Evolutionary conservation across 2,329 filamentous ascomycete genomes (phyloP).

Genomic region (Colletotrichum musicola): DNA sequence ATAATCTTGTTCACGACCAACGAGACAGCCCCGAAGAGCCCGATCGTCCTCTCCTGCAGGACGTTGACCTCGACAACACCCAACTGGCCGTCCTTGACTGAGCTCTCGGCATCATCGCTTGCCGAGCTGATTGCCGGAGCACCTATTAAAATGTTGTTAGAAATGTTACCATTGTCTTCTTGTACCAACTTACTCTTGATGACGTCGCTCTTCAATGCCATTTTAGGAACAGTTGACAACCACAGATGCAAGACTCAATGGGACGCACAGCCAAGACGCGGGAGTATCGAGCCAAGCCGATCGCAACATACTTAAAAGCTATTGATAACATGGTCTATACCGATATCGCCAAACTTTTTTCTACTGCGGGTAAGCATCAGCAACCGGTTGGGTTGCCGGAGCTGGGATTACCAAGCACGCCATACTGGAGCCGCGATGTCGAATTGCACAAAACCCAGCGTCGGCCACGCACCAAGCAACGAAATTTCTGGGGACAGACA

Average conservation of each 20-base stretch:
- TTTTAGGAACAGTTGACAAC: not conserved
- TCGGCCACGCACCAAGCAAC: not conserved
- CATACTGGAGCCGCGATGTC: slow-evolving; percentile 33
- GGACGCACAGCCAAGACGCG: too few relatives aligned
- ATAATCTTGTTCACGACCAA: slow-evolving; percentile 44
- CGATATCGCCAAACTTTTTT: not conserved
- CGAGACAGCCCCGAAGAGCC: slow-evolving; percentile 42
- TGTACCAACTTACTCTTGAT: slow-evolving; percentile 6
- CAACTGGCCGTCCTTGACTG: slow-evolving; percentile 22
- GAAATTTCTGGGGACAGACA: not conserved
- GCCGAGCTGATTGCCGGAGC: slow-evolving; percentile 3
- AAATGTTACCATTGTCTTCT: not conserved
- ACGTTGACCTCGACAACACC: slow-evolving; percentile 29
- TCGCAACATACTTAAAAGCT: not conserved
- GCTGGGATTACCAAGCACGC: slow-evolving; percentile 22
- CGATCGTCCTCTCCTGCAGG: slow-evolving; percentile 41
- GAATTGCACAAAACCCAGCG: slow-evolving; percentile 7
- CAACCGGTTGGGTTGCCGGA: not conserved
- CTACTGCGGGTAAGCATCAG: not conserved
- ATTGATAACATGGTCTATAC: not conserved
- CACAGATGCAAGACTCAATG: not conserved
- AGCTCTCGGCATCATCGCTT: slow-evolving; percentile 9
- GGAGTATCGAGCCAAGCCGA: not conserved
- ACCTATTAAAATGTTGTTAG: not conserved
- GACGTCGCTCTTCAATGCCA: slow-evolving; percentile 8